These are phyloP conservation scores for Colletotrichum sp. DNA, from an alignment of 2,329 filamentous ascomycete genomes.

Conservation along the genomic window DNA sequence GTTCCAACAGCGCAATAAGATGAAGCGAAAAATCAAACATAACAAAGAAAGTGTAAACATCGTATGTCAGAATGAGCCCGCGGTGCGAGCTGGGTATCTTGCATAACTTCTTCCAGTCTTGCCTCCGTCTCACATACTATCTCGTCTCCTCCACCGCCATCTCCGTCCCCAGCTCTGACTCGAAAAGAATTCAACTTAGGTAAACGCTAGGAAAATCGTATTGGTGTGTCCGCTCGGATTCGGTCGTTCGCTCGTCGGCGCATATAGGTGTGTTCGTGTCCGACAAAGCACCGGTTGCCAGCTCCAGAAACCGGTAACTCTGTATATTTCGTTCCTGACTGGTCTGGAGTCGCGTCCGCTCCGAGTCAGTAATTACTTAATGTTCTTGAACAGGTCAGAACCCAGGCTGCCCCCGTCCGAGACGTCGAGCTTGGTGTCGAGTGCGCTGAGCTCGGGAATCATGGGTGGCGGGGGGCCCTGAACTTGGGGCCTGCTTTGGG, in stretches of 20 bases:
- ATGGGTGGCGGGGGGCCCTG: constrained; percentile 61
- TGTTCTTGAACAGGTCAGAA: constrained; percentile 63
- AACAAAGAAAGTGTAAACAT: constrained; percentile 25
- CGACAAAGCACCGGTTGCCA: constrained; percentile 13
- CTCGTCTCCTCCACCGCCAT: neutral
- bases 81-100: constrained; percentile 46
- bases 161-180: constrained; percentile 28
- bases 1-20: constrained; percentile 14
- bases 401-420: constrained; percentile 51
- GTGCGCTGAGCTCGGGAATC: constrained; percentile 62
- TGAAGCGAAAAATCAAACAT: constrained; percentile 12
- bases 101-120: constrained; percentile 28
- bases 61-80: constrained; percentile 40
- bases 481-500: constrained; percentile 30
- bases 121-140: constrained; percentile 4
- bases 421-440: constrained; percentile 54
- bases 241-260: constrained; percentile 24
- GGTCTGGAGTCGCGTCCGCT: neutral
- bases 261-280: constrained; percentile 9
- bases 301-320: constrained; percentile 10
- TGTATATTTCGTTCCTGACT: neutral
- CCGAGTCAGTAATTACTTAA: constrained; percentile 47
- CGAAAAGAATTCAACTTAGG: constrained; percentile 23
- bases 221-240: constrained; percentile 22
- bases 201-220: constrained; percentile 26